A percentile compares a stretch with the other conserved stretches of the same genome.
Evolutionary conservation across 1,284 basidiomycete genomes (phyloP).

Genomic region (Puccinia polysora): DNA sequence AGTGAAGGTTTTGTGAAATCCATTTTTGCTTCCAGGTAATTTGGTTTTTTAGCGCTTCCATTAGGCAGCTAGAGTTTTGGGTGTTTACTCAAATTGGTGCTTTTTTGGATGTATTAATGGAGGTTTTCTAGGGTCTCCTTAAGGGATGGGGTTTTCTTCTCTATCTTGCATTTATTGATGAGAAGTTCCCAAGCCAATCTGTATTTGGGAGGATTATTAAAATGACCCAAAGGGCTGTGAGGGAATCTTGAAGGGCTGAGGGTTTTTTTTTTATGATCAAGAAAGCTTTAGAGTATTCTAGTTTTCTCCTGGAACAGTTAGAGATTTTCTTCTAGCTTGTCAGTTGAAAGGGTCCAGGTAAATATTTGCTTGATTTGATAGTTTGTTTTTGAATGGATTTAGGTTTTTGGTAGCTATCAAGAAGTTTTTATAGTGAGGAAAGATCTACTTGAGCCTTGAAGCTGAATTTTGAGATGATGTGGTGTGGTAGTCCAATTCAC

Average conservation of each 20-base stretch:
- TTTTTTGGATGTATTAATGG: not conserved
- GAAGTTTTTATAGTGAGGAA: not conserved
- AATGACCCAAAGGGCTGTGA: not conserved
- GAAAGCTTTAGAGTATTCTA: not conserved
- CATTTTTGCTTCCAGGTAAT: not conserved
- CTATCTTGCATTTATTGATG: not conserved
- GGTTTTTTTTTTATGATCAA: not conserved
- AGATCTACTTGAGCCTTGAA: not conserved
- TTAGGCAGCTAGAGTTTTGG: not conserved
- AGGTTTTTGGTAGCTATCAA: not conserved
- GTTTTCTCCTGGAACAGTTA: not conserved
- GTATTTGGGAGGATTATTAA: not conserved
- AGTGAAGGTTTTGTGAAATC: not conserved
- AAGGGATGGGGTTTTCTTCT: not conserved
- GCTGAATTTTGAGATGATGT: not conserved
- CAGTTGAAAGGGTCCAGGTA: too few species aligned
- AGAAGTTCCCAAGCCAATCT: not conserved
- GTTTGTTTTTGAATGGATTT: not conserved
- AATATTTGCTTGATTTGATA: too few species aligned
- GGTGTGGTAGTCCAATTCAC: too few species aligned
- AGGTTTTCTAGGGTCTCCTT: not conserved
- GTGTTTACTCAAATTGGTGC: not conserved
- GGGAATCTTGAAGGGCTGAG: not conserved
- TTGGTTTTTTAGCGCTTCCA: not conserved
- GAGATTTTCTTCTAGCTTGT: not conserved